Evolutionary conservation across 1,284 basidiomycete genomes (phyloP), one percentile per base, ranked within the genome.

Genomic region (Microbotryomycetes sp.): DNA sequence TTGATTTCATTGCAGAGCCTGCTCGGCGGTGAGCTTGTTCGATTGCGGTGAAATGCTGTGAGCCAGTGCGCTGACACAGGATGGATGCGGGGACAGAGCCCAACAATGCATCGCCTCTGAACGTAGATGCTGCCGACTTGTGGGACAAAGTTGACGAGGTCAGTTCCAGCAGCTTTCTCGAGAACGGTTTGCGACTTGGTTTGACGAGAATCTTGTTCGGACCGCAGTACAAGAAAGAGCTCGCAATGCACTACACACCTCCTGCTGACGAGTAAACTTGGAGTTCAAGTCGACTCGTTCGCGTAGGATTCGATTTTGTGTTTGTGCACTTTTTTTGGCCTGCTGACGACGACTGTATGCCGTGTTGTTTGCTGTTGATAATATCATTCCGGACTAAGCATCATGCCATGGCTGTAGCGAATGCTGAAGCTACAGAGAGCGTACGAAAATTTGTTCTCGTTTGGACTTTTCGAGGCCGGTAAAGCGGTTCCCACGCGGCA

Each of bases 71-170:
- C 52, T 45, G 52, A 11, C 24, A 11, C 29, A 21, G 18, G 48
- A 49, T 23, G 48, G 15, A 27, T 16, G 4, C 15, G 5, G 3
- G 48, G 54, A n/a, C 70, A 89, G 89, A 91, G 75, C 89, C 89
- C 27, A 91, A 91, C 78, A 91, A 91, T 72, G 86, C 85, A 4
- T 90, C 88, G 3, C 89, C 89, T 3, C 76, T 91, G 59, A 91
- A 91, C 73, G 78, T 84, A 4, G 89, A 91, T 66, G 89, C 89
- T 3, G 86, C 89, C 2, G 79, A 80, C 16, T 76, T 89, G 23
- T 91, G 89, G 89, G 80, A 79, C 61, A 80, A 81, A 35, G 29
- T 28, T 13, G 81, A 82, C 6, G 62, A 68, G 81, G 88, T 85
- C 5, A n/a, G 15, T 13, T 18, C 18, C 46, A 5, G 3, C 5